These are phyloP conservation scores for Oryza meyeriana DNA, from an alignment of 176 grass and related monocot genomes.

Conservation along the genomic window DNA sequence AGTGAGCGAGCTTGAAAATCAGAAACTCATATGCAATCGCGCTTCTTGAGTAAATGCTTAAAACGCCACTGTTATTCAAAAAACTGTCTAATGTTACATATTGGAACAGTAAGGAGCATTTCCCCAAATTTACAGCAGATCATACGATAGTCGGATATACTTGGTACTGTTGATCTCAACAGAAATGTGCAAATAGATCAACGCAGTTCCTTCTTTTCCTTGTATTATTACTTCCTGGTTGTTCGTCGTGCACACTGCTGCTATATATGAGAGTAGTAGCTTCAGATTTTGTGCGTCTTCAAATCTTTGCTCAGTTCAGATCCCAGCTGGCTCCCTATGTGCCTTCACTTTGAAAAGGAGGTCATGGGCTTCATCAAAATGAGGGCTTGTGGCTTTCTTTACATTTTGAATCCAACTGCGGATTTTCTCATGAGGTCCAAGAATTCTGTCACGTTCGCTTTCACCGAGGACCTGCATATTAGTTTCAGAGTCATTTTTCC, in stretches of 20 bases:
- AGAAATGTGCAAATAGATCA: no score
- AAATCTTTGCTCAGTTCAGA: neutral
- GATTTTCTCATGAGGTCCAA: constrained; percentile 56
- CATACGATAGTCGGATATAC: no score
- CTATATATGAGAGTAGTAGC: neutral
- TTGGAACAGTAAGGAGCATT: neutral
- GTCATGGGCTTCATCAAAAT: constrained; percentile 64
- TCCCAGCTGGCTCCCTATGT: constrained; percentile 5
- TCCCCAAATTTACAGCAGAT: neutral
- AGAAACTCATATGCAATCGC: neutral
- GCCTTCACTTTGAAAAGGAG: constrained; percentile 52
- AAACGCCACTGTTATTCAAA: neutral
- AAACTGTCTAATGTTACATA: neutral
- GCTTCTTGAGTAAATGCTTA: neutral
- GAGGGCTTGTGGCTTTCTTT: constrained; percentile 70
- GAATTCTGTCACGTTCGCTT: constrained; percentile 38
- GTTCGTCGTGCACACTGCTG: neutral
- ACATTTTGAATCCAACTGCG: constrained; percentile 79
- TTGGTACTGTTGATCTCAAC: neutral
- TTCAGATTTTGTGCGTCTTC: constrained; percentile 45
- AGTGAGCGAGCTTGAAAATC: neutral
- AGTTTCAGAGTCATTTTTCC: neutral
- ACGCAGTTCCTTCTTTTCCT: neutral
- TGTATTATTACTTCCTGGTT: neutral
- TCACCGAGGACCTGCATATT: constrained; percentile 54